Percentiles rank a stretch among this genome's conserved stretches.
Evolutionary conservation across 2,329 filamentous ascomycete genomes (phyloP).

Genomic region (Calonectria pseudoreteaudii): DNA sequence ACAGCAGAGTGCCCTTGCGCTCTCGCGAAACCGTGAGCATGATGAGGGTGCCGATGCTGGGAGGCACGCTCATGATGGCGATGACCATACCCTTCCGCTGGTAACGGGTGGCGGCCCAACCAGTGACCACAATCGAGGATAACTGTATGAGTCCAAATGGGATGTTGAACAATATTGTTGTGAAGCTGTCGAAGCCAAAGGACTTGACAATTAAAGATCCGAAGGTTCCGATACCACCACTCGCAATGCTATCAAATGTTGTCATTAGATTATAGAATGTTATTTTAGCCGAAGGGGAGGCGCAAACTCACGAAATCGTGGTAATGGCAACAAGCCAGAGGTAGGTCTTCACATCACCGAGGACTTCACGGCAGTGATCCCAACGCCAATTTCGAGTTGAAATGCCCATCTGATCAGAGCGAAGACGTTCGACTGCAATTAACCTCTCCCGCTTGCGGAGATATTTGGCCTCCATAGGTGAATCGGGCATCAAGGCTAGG

Average conservation of each 20-base stretch:
- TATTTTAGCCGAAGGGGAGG: rapidly evolving
- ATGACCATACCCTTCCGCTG: conserved; percentile 68
- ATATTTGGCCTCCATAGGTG: conserved; percentile 70
- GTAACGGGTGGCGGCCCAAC: conserved; percentile 64
- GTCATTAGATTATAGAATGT: background rate
- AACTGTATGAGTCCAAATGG: conserved; percentile 72
- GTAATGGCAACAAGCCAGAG: conserved; percentile 58
- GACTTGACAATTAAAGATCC: conserved; percentile 68
- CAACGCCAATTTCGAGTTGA: conserved; percentile 53
- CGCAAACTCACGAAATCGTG: conserved; percentile 60
- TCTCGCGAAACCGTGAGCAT: conserved; percentile 60
- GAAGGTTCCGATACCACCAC: conserved; percentile 69
- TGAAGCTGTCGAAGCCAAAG: conserved; percentile 67
- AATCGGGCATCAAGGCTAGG: conserved; percentile 68
- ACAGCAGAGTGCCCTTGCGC: conserved; percentile 62
- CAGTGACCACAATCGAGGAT: conserved; percentile 68
- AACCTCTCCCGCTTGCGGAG: conserved; percentile 67
- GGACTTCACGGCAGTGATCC: conserved; percentile 54
- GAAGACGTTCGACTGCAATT: conserved; percentile 67
- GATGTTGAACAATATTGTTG: conserved; percentile 70
- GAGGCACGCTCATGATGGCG: conserved; percentile 64
- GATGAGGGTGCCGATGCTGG: conserved; percentile 67
- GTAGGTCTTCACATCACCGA: conserved; percentile 57
- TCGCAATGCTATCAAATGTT: conserved; percentile 53
- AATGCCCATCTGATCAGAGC: conserved; percentile 62